phyloP scores from a whole-genome alignment of 495 filamentous ascomycete genomes.

The Penicillium tannophilum region DNA sequence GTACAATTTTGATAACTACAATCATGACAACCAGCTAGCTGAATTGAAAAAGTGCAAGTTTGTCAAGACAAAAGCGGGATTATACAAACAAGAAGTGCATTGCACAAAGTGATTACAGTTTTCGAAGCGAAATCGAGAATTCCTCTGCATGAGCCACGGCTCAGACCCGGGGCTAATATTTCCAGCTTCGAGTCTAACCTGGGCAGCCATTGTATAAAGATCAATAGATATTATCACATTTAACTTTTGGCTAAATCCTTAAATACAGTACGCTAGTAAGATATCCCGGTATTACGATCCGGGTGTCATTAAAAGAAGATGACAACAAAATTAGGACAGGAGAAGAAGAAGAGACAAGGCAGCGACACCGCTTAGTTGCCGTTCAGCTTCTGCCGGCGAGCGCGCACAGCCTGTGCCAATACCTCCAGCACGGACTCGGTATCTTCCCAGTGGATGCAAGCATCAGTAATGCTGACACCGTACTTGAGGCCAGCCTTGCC shows the following conservation, averaged over 20 bases:
- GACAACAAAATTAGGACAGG: not conserved
- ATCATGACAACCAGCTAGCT: too few species aligned
- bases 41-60: too few species aligned
- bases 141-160: too few species aligned
- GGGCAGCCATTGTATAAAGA: not conserved
- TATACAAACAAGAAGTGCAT: too few species aligned
- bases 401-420: constrained; percentile 78
- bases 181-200: not conserved
- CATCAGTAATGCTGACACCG: constrained; percentile 96
- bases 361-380: constrained; percentile 23
- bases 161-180: too few species aligned
- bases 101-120: too few species aligned
- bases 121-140: too few species aligned
- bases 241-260: constrained; percentile 17
- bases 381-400: constrained; percentile 40
- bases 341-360: not conserved
- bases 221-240: constrained; percentile 5
- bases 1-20: too few species aligned
- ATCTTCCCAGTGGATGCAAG: constrained; percentile 93
- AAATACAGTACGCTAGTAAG: constrained; percentile 18
- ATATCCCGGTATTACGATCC: constrained; percentile 14
- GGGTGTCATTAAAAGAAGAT: constrained; percentile 17
- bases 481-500: constrained; percentile 89
- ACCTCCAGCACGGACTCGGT: constrained; percentile 79
- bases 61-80: too few species aligned